These are phyloP conservation scores for Verbena officinalis DNA, from an alignment of 257 asterid genomes.

Conservation along the genomic window DNA sequence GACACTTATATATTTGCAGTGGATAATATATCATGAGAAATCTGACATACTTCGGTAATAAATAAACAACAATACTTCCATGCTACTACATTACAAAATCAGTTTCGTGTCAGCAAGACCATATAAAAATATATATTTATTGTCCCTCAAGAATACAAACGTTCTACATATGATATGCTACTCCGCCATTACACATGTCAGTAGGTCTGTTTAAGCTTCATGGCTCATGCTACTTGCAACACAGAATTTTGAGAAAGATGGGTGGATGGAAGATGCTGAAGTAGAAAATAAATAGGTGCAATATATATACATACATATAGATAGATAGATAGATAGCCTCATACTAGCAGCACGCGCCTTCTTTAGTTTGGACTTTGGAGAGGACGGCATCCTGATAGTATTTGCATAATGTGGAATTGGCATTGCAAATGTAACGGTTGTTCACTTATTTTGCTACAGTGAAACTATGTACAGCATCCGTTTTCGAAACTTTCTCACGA, in stretches of 20 bases:
- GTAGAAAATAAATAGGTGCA: neutral
- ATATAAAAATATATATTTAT: neutral
- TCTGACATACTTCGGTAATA: neutral
- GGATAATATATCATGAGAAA: neutral
- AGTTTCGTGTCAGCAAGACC: constrained; percentile 1
- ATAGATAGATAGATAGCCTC: neutral
- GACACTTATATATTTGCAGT: neutral
- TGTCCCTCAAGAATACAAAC: neutral
- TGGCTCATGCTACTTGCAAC: constrained; percentile 7
- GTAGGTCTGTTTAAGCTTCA: constrained; percentile 12
- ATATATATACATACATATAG: neutral
- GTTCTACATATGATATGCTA: constrained; percentile 2
- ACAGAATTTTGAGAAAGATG: neutral
- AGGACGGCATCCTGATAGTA: neutral
- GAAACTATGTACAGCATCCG: neutral
- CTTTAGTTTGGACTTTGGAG: constrained; percentile 7
- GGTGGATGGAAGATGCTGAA: neutral
- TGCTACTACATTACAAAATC: neutral
- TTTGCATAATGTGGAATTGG: constrained; percentile 1
- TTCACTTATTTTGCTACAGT: neutral
- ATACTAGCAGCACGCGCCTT: neutral
- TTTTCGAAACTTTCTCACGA: neutral
- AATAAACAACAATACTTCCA: neutral
- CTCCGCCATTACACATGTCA: constrained; percentile 2
- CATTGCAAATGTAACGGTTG: neutral